phyloP scores from a whole-genome alignment of 345 rosid species.

The Sonneratia caseolaris region DNA sequence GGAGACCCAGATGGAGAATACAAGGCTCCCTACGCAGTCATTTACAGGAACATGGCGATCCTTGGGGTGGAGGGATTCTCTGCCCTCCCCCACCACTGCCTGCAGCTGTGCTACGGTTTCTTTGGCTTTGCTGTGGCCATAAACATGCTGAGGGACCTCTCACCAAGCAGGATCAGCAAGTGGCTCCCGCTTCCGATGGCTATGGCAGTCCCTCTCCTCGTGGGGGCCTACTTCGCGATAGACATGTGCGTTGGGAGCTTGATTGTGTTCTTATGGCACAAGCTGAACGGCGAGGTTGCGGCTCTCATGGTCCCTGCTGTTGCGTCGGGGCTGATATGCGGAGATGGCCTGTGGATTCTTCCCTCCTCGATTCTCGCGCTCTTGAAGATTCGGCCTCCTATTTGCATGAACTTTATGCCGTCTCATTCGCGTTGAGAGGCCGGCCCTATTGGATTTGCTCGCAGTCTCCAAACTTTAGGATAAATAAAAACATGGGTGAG shows the following conservation, averaged over 20 bases:
- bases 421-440: background rate
- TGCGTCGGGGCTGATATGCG: constrained; percentile 91
- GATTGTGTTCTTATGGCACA: constrained; percentile 50
- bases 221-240: constrained; percentile 75
- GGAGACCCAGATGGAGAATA: constrained; percentile 87
- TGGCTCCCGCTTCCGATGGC: constrained; percentile 95
- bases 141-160: constrained; percentile 49
- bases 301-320: constrained; percentile 68
- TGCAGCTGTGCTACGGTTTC: constrained; percentile 81
- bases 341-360: constrained; percentile 88
- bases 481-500: background rate
- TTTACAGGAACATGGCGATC: constrained; percentile 91
- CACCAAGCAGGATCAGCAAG: constrained; percentile 41
- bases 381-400: constrained; percentile 61
- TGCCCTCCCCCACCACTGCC: constrained; percentile 73
- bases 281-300: constrained; percentile 38
- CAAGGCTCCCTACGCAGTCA: constrained; percentile 88
- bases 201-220: constrained; percentile 93
- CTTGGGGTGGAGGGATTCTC: constrained; percentile 91
- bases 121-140: constrained; percentile 64
- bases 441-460: background rate
- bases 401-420: constrained; percentile 62
- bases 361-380: constrained; percentile 74
- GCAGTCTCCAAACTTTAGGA: background rate
- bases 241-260: constrained; percentile 77